These are phyloP conservation scores for Leccinum uliginosum DNA, from an alignment of 768 basidiomycete species.

Conservation along the genomic window DNA sequence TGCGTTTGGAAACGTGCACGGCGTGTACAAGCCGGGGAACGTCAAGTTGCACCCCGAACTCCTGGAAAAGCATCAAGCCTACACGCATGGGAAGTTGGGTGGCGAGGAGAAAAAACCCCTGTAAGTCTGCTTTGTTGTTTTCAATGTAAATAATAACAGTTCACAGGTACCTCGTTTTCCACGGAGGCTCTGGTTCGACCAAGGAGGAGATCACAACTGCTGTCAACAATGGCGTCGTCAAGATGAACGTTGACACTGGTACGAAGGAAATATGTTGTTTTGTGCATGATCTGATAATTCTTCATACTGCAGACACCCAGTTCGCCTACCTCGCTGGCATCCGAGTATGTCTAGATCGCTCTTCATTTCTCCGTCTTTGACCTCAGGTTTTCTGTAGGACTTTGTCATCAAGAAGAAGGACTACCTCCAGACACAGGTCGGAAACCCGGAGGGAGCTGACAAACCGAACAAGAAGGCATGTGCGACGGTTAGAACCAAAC, in stretches of 20 bases:
- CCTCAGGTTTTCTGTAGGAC: conserved; percentile 45
- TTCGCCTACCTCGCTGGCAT: conserved; percentile 89
- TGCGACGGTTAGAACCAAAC: neutral
- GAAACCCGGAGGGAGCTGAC: conserved; percentile 94
- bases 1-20: conserved; percentile 98
- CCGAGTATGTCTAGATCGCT: conserved; percentile 43
- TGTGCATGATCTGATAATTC: conserved; percentile 3
- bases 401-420: conserved; percentile 82
- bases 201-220: conserved; percentile 94
- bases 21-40: conserved; percentile 99
- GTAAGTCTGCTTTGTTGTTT: conserved; percentile 41
- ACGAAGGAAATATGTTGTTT: conserved; percentile 1
- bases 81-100: conserved; percentile 64
- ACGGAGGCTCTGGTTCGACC: conserved; percentile 97
- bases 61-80: conserved; percentile 85
- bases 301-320: conserved; percentile 58
- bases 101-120: conserved; percentile 69
- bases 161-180: conserved; percentile 94
- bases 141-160: neutral
- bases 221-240: conserved; percentile 89
- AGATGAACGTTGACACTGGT: conserved; percentile 98
- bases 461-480: conserved; percentile 98
- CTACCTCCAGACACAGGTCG: conserved; percentile 87
- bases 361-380: neutral
- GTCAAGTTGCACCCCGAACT: conserved; percentile 90